These are phyloP conservation scores for Skeletonema tropicum DNA, from an alignment of 108 stramenopile genomes.

Conservation along the genomic window DNA sequence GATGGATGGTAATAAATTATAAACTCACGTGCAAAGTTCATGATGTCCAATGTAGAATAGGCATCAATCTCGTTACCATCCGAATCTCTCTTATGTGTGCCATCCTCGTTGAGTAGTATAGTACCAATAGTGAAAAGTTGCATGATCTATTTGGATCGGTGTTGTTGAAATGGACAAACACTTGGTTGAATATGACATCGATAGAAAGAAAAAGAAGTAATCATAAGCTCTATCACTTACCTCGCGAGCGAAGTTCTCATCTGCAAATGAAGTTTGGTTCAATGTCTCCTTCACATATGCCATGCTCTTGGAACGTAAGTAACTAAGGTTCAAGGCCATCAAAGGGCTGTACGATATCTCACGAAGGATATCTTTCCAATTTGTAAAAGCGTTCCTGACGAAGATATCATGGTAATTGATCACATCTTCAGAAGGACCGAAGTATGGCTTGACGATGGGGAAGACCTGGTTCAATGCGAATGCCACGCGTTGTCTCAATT, in stretches of 20 bases:
- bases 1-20: too few relatives aligned
- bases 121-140: constrained; percentile 74
- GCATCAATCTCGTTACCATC: constrained; percentile 41
- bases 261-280: constrained; percentile 44
- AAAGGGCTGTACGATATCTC: constrained; percentile 72
- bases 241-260: constrained; percentile 21
- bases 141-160: constrained; percentile 41
- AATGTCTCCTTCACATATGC: constrained; percentile 55
- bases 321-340: constrained; percentile 76
- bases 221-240: constrained; percentile 40
- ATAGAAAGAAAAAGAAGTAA: not conserved
- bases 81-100: constrained; percentile 47
- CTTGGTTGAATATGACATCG: not conserved
- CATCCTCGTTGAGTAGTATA: constrained; percentile 61
- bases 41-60: constrained; percentile 77
- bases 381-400: constrained; percentile 46
- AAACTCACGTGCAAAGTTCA: constrained; percentile 9
- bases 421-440: constrained; percentile 25
- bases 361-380: constrained; percentile 68
- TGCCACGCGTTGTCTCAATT: constrained; percentile 78
- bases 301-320: constrained; percentile 46
- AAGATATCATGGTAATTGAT: constrained; percentile 69
- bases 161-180: not conserved
- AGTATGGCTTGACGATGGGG: constrained; percentile 37
- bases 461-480: constrained; percentile 75